These are phyloP conservation scores for Zymoseptoria brevis DNA, from an alignment of 2,329 filamentous ascomycete genomes.

Conservation along the genomic window DNA sequence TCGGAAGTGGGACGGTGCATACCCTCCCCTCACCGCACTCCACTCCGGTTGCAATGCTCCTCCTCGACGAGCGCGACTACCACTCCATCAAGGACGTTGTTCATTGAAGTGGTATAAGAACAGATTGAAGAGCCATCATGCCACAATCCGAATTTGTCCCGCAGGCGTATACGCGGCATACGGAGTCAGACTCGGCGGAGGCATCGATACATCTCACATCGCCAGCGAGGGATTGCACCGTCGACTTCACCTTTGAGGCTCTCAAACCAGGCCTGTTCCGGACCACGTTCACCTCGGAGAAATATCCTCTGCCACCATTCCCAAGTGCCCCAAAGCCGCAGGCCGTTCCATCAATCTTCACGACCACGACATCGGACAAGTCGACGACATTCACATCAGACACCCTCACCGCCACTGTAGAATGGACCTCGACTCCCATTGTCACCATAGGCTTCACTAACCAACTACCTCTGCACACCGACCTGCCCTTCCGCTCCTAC, in stretches of 20 bases:
- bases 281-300: conserved; percentile 56
- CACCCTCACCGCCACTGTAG: conserved; percentile 46
- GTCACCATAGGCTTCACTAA: conserved; percentile 49
- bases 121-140: conserved; percentile 24
- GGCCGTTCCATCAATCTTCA: conserved; percentile 3
- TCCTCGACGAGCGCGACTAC: neutral
- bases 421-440: conserved; percentile 52
- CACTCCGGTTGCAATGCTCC: neutral
- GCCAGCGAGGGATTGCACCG: conserved; percentile 32
- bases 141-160: conserved; percentile 43
- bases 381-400: conserved; percentile 35
- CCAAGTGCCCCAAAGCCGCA: conserved; percentile 49
- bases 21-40: neutral
- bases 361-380: conserved; percentile 20
- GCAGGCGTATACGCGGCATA: conserved; percentile 30
- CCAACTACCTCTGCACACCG: conserved; percentile 49
- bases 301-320: conserved; percentile 57
- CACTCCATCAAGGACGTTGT: neutral
- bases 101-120: neutral
- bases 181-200: conserved; percentile 16
- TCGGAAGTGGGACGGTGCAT: neutral
- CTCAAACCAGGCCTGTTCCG: conserved; percentile 57
- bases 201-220: conserved; percentile 38
- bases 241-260: conserved; percentile 56
- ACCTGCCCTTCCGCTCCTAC: conserved; percentile 60